These are phyloP conservation scores for Rhodotorula glutinis DNA, from an alignment of 1,284 basidiomycete genomes.

Conservation along the genomic window DNA sequence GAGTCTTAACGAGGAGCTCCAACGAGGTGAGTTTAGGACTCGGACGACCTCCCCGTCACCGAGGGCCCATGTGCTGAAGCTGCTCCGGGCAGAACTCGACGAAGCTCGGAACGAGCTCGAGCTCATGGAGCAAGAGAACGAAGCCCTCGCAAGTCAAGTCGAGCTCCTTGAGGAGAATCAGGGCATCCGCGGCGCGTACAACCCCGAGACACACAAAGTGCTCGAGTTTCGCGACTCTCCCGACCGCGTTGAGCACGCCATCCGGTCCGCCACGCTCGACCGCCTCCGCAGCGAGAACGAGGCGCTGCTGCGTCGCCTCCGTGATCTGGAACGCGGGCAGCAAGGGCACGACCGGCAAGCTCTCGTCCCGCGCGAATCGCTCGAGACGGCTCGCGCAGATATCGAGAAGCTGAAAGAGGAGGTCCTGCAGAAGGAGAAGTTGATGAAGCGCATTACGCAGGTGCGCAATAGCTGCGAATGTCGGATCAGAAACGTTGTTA, in stretches of 20 bases:
- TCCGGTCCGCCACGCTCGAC: constrained; percentile 65
- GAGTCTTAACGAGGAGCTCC: constrained; percentile 39
- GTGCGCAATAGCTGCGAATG: not conserved
- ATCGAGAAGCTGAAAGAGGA: constrained; percentile 60
- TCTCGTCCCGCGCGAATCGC: constrained; percentile 57
- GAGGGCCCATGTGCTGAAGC: too few species aligned
- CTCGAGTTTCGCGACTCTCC: constrained; percentile 71
- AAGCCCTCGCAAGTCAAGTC: constrained; percentile 64
- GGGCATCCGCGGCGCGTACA: constrained; percentile 70
- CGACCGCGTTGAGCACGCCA: constrained; percentile 65
- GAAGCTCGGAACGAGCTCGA: constrained; percentile 32
- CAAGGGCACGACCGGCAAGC: constrained; percentile 3
- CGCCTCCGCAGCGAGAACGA: constrained; percentile 70
- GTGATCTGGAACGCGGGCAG: constrained; percentile 40
- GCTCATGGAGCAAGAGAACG: constrained; percentile 57
- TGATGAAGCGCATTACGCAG: constrained; percentile 60
- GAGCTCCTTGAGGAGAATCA: constrained; percentile 66
- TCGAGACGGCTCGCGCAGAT: constrained; percentile 62
- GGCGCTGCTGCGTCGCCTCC: constrained; percentile 55
- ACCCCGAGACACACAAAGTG: constrained; percentile 67
- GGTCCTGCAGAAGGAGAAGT: constrained; percentile 61
- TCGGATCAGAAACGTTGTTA: not conserved
- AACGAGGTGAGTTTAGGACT: constrained; percentile 26
- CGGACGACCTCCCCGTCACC: not conserved
- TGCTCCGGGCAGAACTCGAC: constrained; percentile 36